Evolutionary conservation across 495 filamentous ascomycete genomes (phyloP), one percentile per base, ranked within the genome.

Genomic region (Aspergillus bertholletiae): DNA sequence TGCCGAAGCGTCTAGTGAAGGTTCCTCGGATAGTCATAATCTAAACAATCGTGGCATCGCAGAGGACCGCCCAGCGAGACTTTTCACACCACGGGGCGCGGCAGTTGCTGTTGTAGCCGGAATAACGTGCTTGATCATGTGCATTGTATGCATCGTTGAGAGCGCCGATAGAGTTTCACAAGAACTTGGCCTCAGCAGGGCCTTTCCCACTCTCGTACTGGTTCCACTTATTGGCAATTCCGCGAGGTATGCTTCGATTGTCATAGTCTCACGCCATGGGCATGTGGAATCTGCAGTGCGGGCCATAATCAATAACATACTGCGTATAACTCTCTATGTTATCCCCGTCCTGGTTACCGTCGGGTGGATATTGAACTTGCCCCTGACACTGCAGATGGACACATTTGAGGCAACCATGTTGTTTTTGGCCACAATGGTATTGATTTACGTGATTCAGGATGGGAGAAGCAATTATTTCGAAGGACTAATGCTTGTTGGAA

Each of bases 401-500:
- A 54, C 48, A 9, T 77, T 77, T 51, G 66, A 75, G 54, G 68
- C 63, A 17, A 64, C 61, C 11, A 64, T 67, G 1, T 59, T 74
- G 44, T 68, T 72, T 54, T 49, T 75, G 17, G 57, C 62, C 3
- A 57, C 65, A 15, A 53, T 74, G 43, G 61, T 76, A 7, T 68
- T 71, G 47, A 74, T 53, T 5, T 62, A 59, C 49, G 35, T 71
- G n/a, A 65, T 90, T 28, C 67, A 88, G 53, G 85, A 89, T 60
- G 88, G 88, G 15, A 65, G 84, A 23, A 85, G 79, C 39, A 90
- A 90, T 68, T 92, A 89, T 17, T 65, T 65, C n/a, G 64, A 65
- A 23, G 64, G 64, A 0, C 39, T 62, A 28, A 60, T 67, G 55
- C 41, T 64, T 26, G 57, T 64, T 32, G 64, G 62, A 49, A 67